Base-by-base conservation (phyloP, 139 green algal genomes). In the Micractinium sp. region DNA sequence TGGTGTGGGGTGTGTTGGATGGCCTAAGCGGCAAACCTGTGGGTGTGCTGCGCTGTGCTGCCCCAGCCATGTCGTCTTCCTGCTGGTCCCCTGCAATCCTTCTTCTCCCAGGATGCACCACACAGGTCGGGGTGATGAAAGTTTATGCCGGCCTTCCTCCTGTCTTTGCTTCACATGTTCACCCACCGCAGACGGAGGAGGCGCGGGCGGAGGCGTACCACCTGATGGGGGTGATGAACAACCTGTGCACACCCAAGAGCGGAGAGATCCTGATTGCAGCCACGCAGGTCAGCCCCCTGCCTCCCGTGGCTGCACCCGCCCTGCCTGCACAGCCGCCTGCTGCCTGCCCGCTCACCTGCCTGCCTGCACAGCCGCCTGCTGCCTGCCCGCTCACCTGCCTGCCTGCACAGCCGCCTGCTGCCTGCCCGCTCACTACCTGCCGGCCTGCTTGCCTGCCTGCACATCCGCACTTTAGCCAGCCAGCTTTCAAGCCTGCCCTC, bases 211-310 rank as follows among this genome's bases (percentile, higher is more conserved):
- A 99, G 94, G 97, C 98, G 0, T 85, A 95, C 36, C 63, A 96
- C 23, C 95, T 99, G 71, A 99, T 99, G 97, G 96, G 97, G 71
- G 95, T 97, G 29, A 93, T 95, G 41, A 82, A 94, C 92, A 99
- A 99, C 95, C 94, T 99, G 89, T 95, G 93, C 90, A 99, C 97
- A 5, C 98, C 98, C 81, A 99, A 99, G 94, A 99, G 97, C 89
- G 98, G 98, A 20, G 97, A 99, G 91, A 96, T 99, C 89, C 93
- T 99, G 36, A 94, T 99, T 71, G 92, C 95, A 7, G 96, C 98
- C 31, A 99, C 97, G 12, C 97, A 99, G 95, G 94, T 92, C 75
- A 5, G 83, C 20, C 61, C 56, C 35, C 63, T n/a, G 38, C n/a
- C n/a, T 7, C 47, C 85, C n/a, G 22, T 22, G 41, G 4, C 33